phyloP scores from a whole-genome alignment of 768 basidiomycete genomes.

The Daedaleopsis nitida region DNA sequence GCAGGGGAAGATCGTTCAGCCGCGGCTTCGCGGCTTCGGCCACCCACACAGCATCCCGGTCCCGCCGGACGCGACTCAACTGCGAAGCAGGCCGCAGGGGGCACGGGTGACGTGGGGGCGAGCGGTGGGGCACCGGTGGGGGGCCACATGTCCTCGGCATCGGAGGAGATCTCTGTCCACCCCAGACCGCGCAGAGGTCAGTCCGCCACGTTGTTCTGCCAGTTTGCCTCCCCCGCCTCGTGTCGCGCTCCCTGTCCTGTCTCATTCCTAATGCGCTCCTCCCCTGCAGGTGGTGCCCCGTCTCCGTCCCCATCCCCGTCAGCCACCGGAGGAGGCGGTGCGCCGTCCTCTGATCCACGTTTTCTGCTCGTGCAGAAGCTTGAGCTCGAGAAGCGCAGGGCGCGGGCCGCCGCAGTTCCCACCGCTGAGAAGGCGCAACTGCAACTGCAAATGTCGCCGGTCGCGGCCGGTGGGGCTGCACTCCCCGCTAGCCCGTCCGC shows the following conservation, averaged over 20 bases:
- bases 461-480: not conserved
- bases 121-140: constrained; percentile 4
- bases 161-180: constrained; percentile 3
- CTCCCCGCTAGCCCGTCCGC: not conserved
- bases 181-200: not conserved
- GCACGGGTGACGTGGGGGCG: constrained; percentile 8
- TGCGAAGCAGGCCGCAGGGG: not conserved
- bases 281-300: not conserved
- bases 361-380: constrained; percentile 23
- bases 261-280: not conserved
- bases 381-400: constrained; percentile 22
- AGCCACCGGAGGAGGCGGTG: not conserved
- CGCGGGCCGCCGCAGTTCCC: constrained; percentile 8
- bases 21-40: constrained; percentile 5
- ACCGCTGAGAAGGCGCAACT: constrained; percentile 21
- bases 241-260: no score
- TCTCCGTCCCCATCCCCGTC: not conserved
- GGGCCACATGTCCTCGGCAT: constrained; percentile 8
- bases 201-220: not conserved
- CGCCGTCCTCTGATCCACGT: constrained; percentile 16
- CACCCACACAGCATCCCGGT: constrained; percentile 9
- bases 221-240: constrained; percentile 1
- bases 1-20: constrained; percentile 15
- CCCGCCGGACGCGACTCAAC: constrained; percentile 3
- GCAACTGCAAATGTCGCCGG: constrained; percentile 5